These are phyloP conservation scores for Tylopilus rubrobrunneus DNA, from an alignment of 768 basidiomycete genomes.

Conservation along the genomic window DNA sequence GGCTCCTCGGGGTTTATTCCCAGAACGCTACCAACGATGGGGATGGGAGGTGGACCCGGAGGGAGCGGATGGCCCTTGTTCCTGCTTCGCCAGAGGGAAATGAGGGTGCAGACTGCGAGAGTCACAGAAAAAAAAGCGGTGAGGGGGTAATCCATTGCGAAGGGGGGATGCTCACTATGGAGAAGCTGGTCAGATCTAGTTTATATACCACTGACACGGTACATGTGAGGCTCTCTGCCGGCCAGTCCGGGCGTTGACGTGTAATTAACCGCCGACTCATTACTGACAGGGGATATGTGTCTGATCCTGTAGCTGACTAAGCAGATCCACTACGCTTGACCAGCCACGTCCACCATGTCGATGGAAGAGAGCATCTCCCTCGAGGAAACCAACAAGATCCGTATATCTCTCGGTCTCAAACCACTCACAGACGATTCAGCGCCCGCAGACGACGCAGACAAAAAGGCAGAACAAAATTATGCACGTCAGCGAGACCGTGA, in stretches of 20 bases:
- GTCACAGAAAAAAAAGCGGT: slow-evolving; percentile 8
- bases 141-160: slow-evolving; percentile 11
- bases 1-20: slow-evolving; percentile 26
- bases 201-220: background rate
- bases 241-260: background rate
- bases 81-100: slow-evolving; percentile 2
- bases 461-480: slow-evolving; percentile 87
- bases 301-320: slow-evolving; percentile 11
- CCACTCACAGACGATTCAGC: slow-evolving; percentile 82
- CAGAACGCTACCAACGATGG: slow-evolving; percentile 28
- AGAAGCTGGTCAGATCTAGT: background rate
- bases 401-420: slow-evolving; percentile 89
- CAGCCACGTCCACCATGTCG: slow-evolving; percentile 39
- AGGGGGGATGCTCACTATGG: background rate
- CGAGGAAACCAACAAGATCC: slow-evolving; percentile 95
- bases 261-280: background rate
- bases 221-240: background rate
- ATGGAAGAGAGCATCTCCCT: slow-evolving; percentile 89
- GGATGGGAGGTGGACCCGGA: slow-evolving; percentile 51
- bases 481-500: slow-evolving; percentile 65
- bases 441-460: slow-evolving; percentile 71
- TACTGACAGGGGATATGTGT: background rate
- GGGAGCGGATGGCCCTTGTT: slow-evolving; percentile 30
- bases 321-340: background rate
- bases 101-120: slow-evolving; percentile 1